Evolutionary conservation across 2,329 filamentous ascomycete species (phyloP), one percentile per base, ranked within the genome.

Genomic region (Aschersonia sp.): DNA sequence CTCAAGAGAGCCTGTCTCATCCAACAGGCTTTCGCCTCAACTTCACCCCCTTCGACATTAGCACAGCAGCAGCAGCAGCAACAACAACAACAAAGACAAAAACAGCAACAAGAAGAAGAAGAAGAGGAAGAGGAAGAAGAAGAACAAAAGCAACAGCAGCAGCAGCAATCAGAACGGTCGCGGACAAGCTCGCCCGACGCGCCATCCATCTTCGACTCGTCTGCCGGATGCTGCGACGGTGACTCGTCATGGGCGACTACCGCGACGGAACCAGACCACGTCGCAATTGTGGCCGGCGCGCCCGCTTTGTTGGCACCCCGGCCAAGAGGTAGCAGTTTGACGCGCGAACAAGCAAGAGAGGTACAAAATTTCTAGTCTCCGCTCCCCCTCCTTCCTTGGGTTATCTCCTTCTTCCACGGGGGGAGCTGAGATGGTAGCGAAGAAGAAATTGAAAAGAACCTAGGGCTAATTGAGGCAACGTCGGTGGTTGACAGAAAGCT

Each of bases 271-370:
- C 70, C 69, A 4, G 71, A 76, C 41, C 41, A 50, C 29, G 45
- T 40, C 10, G 47, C 49, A 3, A 41, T 49, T 3, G 37, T 45
- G 11, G 14, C 49, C 9, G 32, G 45, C 12, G 44, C 50, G n/a
- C 41, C 51, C 4, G 45, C 45, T 42, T 12, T 45, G 30, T 5
- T 45, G 43, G 49, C 42, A 1, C 47, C 49, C n/a, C 44, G 47
- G 8, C 47, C 32, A 32, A 46, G 49, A 41, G 47, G 45, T 9
- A 43, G n/a, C 45, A 47, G 22, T 22, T 22, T 75, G 58, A 75
- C 72, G 49, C 69, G 73, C 44, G 72, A 76, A 53, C 69, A 77
- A 55, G 68, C 73, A 42, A 66, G 71, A 63, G 65, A 72, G 65
- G 73, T 76, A 61, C 43, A 63, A 43, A 43, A 14, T 30, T 32